Evolutionary conservation across 179 eudicot species (phyloP).

Genomic region (Silene coronaria): DNA sequence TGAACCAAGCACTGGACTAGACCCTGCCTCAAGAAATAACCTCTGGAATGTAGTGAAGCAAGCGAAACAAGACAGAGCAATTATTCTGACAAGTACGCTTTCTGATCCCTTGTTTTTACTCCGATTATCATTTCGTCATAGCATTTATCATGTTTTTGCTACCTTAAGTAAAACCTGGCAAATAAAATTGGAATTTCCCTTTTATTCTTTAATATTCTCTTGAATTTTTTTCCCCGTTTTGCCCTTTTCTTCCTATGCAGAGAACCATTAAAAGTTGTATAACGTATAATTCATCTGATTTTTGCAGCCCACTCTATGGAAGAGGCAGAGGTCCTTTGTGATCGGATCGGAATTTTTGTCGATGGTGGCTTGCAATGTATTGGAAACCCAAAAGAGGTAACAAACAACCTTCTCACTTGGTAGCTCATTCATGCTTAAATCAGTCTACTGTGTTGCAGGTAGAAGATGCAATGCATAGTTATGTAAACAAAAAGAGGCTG

Average conservation of each 20-base stretch:
- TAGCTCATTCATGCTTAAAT: neutral
- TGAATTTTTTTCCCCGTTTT: too few species aligned
- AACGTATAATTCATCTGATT: neutral
- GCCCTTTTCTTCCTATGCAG: too few species aligned
- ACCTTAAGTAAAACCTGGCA: too few species aligned
- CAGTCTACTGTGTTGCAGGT: neutral
- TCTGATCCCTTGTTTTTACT: constrained; percentile 9
- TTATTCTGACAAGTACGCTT: constrained; percentile 77
- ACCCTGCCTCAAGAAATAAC: constrained; percentile 90
- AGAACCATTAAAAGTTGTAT: neutral
- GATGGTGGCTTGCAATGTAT: constrained; percentile 91
- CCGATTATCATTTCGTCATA: too few species aligned
- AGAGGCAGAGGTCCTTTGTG: constrained; percentile 94
- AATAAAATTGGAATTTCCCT: too few species aligned
- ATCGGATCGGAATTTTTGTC: constrained; percentile 82
- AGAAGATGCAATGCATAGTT: neutral
- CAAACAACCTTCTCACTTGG: neutral
- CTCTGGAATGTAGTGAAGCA: constrained; percentile 87
- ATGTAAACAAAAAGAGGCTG: too few species aligned
- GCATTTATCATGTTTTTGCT: too few species aligned
- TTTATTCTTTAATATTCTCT: too few species aligned
- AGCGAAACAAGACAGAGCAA: constrained; percentile 79
- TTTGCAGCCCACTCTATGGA: constrained; percentile 94
- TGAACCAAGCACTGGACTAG: constrained; percentile 95
- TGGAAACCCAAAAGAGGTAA: constrained; percentile 89